phyloP scores from a whole-genome alignment of 1,139 yeast species.

The Yamadazyma dendronema region DNA sequence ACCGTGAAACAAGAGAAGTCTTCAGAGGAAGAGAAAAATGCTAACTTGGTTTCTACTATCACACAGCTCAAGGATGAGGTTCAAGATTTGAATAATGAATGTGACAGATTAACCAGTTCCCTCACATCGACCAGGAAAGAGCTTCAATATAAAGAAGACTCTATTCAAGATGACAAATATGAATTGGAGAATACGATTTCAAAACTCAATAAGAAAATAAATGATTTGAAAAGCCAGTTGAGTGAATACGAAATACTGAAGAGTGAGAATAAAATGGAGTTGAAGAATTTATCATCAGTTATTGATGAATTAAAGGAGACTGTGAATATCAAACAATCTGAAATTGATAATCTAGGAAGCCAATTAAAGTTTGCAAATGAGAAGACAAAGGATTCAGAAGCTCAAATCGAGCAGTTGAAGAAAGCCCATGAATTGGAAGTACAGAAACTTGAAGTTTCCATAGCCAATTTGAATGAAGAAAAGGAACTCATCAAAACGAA shows the following conservation, averaged over 20 bases:
- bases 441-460: constrained; percentile 15
- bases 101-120: constrained; percentile 58
- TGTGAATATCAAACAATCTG: constrained; percentile 21
- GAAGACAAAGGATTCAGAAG: constrained; percentile 9
- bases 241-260: constrained; percentile 47
- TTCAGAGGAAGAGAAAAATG: constrained; percentile 15
- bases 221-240: constrained; percentile 40
- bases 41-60: constrained; percentile 10
- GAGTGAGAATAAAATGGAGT: constrained; percentile 49
- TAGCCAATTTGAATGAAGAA: constrained; percentile 11
- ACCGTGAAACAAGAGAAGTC: constrained; percentile 28
- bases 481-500: constrained; percentile 7
- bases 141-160: constrained; percentile 39
- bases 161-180: constrained; percentile 48
- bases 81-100: constrained; percentile 58
- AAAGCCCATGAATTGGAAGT: constrained; percentile 17
- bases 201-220: constrained; percentile 31
- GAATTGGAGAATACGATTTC: constrained; percentile 38
- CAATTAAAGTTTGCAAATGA: constrained; percentile 10
- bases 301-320: constrained; percentile 48
- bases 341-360: constrained; percentile 12
- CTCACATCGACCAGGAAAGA: constrained; percentile 47
- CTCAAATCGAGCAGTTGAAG: constrained; percentile 18
- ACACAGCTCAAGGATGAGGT: constrained; percentile 49
- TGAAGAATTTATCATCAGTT: constrained; percentile 38